These are phyloP conservation scores for Asterophora lycoperdoides DNA, from an alignment of 768 basidiomycete genomes.

Conservation along the genomic window DNA sequence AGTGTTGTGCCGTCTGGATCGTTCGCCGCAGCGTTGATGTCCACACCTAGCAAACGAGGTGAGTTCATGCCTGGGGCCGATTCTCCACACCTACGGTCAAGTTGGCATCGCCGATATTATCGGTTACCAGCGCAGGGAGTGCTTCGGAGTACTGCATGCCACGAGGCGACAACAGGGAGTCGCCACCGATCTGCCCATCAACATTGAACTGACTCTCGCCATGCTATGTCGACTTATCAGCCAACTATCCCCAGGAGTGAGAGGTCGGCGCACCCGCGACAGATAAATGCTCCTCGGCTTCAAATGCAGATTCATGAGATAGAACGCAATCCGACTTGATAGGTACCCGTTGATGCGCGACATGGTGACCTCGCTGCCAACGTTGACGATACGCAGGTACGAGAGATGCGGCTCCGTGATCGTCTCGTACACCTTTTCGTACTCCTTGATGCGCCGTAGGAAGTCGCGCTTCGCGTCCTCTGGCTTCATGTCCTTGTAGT, in stretches of 20 bases:
- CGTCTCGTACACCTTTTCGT: conserved; percentile 94
- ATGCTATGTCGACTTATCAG: conserved; percentile 51
- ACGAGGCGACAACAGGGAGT: conserved; percentile 78
- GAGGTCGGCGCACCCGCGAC: conserved; percentile 66
- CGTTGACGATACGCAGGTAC: conserved; percentile 89
- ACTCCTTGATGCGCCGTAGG: conserved; percentile 82
- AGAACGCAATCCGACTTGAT: conserved; percentile 96
- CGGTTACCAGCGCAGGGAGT: conserved; percentile 80
- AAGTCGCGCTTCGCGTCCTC: conserved; percentile 91
- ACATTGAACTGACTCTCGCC: conserved; percentile 98
- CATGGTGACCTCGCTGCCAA: conserved; percentile 85
- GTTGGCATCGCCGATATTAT: conserved; percentile 86
- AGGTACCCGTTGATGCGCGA: conserved; percentile 91
- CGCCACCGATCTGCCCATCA: conserved; percentile 97
- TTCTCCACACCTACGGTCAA: conserved; percentile 60
- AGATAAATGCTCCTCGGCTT: conserved; percentile 96
- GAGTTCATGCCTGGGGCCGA: background rate
- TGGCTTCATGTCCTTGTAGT: conserved; percentile 86
- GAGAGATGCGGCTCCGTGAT: conserved; percentile 88
- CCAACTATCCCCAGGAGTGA: background rate
- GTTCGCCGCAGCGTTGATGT: conserved; percentile 96
- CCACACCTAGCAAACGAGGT: conserved; percentile 67
- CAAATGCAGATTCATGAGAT: conserved; percentile 96
- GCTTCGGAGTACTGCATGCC: conserved; percentile 84
- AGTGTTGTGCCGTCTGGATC: conserved; percentile 78